phyloP scores from a whole-genome alignment of 1,284 basidiomycete species.

The Naganishia cerealis region DNA sequence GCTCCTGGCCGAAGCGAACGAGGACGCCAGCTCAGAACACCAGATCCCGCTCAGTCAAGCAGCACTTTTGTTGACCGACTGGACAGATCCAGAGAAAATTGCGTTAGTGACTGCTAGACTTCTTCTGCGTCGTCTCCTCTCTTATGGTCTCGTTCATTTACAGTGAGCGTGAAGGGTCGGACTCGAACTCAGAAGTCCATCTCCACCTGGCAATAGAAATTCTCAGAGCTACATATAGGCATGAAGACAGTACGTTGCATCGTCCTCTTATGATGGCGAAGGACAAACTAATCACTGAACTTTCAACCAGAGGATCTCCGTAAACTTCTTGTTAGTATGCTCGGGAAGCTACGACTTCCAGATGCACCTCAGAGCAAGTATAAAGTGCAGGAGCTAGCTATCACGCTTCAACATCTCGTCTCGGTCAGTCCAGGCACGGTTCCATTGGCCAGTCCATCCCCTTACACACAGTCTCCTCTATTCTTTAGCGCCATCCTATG shows the following conservation, averaged over 20 bases:
- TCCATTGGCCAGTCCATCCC: constrained; percentile 2
- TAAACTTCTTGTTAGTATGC: constrained; percentile 75
- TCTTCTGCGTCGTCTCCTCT: background rate
- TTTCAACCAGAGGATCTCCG: constrained; percentile 66
- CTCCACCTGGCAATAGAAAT: constrained; percentile 76
- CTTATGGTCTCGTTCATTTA: constrained; percentile 1
- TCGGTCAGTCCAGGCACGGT: constrained; percentile 57
- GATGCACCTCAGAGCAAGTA: constrained; percentile 61
- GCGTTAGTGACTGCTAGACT: constrained; percentile 58
- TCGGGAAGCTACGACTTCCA: constrained; percentile 75
- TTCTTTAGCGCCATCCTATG: constrained; percentile 66
- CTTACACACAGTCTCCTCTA: background rate
- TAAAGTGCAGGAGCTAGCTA: constrained; percentile 64
- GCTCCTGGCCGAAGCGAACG: constrained; percentile 63
- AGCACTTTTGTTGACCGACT: constrained; percentile 81
- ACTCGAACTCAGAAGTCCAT: constrained; percentile 64
- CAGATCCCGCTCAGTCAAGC: constrained; percentile 81
- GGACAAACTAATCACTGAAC: constrained; percentile 35
- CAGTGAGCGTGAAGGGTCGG: constrained; percentile 50
- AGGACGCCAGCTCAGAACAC: constrained; percentile 71
- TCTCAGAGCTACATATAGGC: constrained; percentile 60
- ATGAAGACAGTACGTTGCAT: constrained; percentile 60
- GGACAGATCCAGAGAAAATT: constrained; percentile 85
- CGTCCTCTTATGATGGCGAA: background rate
- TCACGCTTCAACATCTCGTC: constrained; percentile 64